Evolutionary conservation across 805 yeast genomes (phyloP).

Genomic region (Lipomyces chichibuensis): DNA sequence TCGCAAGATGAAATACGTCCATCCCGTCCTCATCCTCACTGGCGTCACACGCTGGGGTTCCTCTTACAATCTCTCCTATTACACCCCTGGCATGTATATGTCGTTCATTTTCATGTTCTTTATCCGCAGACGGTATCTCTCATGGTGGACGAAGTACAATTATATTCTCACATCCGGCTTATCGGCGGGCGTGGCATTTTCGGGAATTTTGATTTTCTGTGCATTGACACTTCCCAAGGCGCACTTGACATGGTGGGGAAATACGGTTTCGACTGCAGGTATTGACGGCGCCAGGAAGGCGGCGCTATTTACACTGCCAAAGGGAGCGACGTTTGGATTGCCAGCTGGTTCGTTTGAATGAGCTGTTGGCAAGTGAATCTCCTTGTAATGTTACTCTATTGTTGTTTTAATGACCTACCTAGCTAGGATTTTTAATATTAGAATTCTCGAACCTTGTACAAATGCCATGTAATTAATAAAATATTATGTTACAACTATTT

Average conservation of each 20-base stretch:
- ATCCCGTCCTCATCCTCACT: conserved; percentile 26
- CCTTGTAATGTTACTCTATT: too few relatives aligned
- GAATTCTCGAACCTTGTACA: too few relatives aligned
- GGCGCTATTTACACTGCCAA: not conserved
- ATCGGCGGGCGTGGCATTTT: conserved; percentile 64
- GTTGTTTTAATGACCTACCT: too few relatives aligned
- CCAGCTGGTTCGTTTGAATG: conserved; percentile 3
- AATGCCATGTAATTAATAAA: too few relatives aligned
- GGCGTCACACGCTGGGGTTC: conserved; percentile 23
- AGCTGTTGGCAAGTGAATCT: not conserved
- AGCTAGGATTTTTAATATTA: too few relatives aligned
- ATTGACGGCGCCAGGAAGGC: conserved; percentile 34
- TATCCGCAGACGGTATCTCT: conserved; percentile 53
- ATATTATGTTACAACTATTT: too few relatives aligned
- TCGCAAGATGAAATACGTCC: conserved; percentile 19
- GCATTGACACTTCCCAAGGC: conserved; percentile 52
- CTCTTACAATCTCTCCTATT: conserved; percentile 30
- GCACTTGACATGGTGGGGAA: conserved; percentile 68
- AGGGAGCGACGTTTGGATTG: not conserved
- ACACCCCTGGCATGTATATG: conserved; percentile 30
- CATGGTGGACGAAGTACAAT: conserved; percentile 60
- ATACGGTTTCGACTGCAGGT: conserved; percentile 43
- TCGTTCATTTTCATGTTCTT: conserved; percentile 48
- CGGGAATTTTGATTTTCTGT: conserved; percentile 62
- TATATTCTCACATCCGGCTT: conserved; percentile 60